Base-by-base conservation (phyloP, 2,329 filamentous ascomycete genomes). In the Epichloe sylvatica region DNA sequence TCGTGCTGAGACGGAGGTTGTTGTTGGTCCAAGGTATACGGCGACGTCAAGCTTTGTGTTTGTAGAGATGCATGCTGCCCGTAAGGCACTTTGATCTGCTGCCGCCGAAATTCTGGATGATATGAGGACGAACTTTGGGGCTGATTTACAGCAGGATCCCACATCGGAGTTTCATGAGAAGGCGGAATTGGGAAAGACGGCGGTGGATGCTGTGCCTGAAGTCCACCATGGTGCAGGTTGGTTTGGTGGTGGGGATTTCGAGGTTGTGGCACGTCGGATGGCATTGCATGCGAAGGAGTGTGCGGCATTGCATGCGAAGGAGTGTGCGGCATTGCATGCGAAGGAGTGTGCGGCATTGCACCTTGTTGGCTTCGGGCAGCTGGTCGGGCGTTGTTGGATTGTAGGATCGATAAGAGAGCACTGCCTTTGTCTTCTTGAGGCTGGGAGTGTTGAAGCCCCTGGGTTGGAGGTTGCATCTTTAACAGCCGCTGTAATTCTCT, bases 251-350 rank as follows among this genome's bases (percentile, higher is more conserved):
- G 78, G 6, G 80, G 78, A 40, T 75, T 77, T 39, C 67, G 69
- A 13, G 80, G 77, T 59, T 76, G 72, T 30, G 73, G 61, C 21
- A 73, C 70, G 25, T 75, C 70, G 5, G 63, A 60, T 46, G 70
- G 64, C 17, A 70, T 68, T 53, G 79, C 75, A 13, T 83, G 77
- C 34, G 77, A 62, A 8, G 78, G 75, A 5, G 76, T 78, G 46
- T 72, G 71, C 40, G 70, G 73, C 52, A 63, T 59, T 49, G 50
- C 41, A 37, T n/a, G n/a, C n/a, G n/a, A n/a, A n/a, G n/a, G n/a
- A n/a, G n/a, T n/a, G n/a, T n/a, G n/a, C n/a, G n/a, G n/a, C n/a
- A 70, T 68, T 53, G 79, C 75, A 13, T 83, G 77, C 34, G 77
- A 62, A 8, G 78, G 75, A 5, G 76, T 78, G 46, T 72, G 71